Conservation (phyloP, 192 early-diverging fungal genomes). For the Linnemannia exigua region DNA sequence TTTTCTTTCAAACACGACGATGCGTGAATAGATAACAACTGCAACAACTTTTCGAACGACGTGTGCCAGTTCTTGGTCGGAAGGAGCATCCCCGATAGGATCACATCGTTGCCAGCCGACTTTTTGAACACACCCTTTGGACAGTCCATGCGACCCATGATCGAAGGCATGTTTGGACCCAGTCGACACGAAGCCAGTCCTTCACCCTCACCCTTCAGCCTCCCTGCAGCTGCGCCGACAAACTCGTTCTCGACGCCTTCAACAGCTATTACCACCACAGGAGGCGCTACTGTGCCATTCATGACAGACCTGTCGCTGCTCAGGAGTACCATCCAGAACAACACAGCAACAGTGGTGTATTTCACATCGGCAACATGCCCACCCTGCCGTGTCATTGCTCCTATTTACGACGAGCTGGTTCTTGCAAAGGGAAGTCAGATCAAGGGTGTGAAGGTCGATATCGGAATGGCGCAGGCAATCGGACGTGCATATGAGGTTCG, state of each 20-base stretch:
- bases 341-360: constrained; percentile 72
- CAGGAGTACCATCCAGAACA: constrained; percentile 56
- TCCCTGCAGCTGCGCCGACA: neutral
- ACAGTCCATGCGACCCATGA: constrained; percentile 73
- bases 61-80: constrained; percentile 88
- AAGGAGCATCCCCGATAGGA: constrained; percentile 78
- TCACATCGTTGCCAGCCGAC: constrained; percentile 80
- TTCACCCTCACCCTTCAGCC: neutral
- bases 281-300: constrained; percentile 42
- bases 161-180: constrained; percentile 76
- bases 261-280: constrained; percentile 24
- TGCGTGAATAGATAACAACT: constrained; percentile 78
- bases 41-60: constrained; percentile 85
- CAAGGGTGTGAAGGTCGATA: constrained; percentile 76
- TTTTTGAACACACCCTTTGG: constrained; percentile 77
- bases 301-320: constrained; percentile 60
- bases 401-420: constrained; percentile 75
- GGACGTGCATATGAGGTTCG: constrained; percentile 67
- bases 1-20: neutral
- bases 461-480: constrained; percentile 64
- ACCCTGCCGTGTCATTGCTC: constrained; percentile 78
- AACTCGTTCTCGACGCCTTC: constrained; percentile 41
- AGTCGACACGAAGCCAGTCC: constrained; percentile 39
- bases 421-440: constrained; percentile 62
- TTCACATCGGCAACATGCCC: constrained; percentile 80